These are phyloP conservation scores for Ceratocystiopsis brevicomis DNA, from an alignment of 2,329 filamentous ascomycete genomes.

Conservation along the genomic window DNA sequence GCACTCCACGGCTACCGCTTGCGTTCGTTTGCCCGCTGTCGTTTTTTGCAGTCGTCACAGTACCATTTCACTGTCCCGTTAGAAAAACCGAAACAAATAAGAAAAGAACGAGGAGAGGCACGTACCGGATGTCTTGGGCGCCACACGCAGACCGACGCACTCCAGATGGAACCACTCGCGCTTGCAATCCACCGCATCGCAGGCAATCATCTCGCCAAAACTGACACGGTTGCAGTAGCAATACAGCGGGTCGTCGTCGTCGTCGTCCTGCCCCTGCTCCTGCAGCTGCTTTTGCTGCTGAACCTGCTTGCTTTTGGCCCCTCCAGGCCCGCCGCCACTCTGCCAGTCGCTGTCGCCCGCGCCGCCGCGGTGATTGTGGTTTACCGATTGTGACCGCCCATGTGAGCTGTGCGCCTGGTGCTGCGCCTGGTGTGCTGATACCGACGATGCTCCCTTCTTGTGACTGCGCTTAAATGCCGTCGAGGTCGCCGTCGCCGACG, in stretches of 20 bases:
- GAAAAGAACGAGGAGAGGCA: constrained; percentile 10
- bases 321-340: constrained; percentile 1
- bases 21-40: constrained; percentile 27
- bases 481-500: neutral
- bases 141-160: constrained; percentile 61
- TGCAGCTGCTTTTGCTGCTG: neutral
- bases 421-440: constrained; percentile 7
- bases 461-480: constrained; percentile 32
- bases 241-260: constrained; percentile 53
- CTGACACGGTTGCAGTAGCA: constrained; percentile 67
- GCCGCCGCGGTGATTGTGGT: neutral
- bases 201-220: constrained; percentile 72
- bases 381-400: constrained; percentile 4
- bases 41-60: constrained; percentile 59
- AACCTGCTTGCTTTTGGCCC: constrained; percentile 9
- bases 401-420: constrained; percentile 17
- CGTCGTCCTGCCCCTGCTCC: constrained; percentile 30
- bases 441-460: constrained; percentile 33
- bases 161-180: constrained; percentile 72
- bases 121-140: constrained; percentile 58
- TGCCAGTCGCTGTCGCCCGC: constrained; percentile 11
- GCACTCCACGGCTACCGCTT: constrained; percentile 27
- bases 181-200: constrained; percentile 53
- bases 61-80: constrained; percentile 54
- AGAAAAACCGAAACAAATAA: neutral